Evolutionary conservation across 495 filamentous ascomycete species (phyloP), one percentile per base, ranked within the genome.

Genomic region (Xylaria intraflava): DNA sequence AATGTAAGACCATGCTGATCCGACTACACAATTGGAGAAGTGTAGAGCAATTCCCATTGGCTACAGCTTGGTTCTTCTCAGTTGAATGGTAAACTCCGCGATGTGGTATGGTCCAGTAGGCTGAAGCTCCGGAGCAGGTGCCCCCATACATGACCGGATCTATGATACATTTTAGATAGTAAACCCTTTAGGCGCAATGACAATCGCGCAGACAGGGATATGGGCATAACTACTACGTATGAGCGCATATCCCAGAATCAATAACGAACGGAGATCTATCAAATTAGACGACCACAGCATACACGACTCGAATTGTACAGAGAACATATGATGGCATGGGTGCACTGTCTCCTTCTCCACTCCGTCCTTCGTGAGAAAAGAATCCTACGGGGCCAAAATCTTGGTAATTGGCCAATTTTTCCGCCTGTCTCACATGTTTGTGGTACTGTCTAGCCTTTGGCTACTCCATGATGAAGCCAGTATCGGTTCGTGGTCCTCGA

Each of bases 401-500:
- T 66, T 61, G 56, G 58, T 59, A 61, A 66, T 66, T 66, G 61
- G 56, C 52, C 53, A 56, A 61, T 62, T 60, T 58, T 61, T 51
- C 64, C 61, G 64, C 54, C 46, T 66, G 61, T 64, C 49, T 64
- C 54, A 55, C 57, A 24, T 48, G 14, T 8, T 56, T 51, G 49
- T 42, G 35, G n/a, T 49, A 23, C 41, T 45, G 41, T 59, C 38
- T 50, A 54, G 55, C 33, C 35, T 39, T 52, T 30, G 56, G 22
- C 26, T 46, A 44, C 33, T 44, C 49, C 27, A 38, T 53, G 50
- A 35, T 24, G 33, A 46, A 38, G 46, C 38, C 20, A 40, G 40
- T 45, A 49, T 57, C 46, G 50, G 20, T 60, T 56, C 39, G 27
- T 56, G 49, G 44, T 49, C 54, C 46, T 53, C 55, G 44, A 53